Evolutionary conservation across 2,329 filamentous ascomycete genomes (phyloP).

Genomic region (Catunica adiposa): DNA sequence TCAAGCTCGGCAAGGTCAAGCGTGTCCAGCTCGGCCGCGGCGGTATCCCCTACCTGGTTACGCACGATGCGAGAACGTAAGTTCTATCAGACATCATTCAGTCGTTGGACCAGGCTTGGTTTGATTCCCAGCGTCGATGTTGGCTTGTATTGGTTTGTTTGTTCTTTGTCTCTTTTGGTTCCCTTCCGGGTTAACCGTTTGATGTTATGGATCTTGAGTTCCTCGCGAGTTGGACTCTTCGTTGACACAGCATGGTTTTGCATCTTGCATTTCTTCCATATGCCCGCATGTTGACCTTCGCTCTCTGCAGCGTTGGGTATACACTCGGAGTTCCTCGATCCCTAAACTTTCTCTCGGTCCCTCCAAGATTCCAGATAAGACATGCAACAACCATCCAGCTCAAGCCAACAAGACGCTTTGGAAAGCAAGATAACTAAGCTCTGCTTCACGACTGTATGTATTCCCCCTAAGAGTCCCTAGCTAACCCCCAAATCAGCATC

Average conservation of each 20-base stretch:
- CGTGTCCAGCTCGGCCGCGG: conserved; percentile 97
- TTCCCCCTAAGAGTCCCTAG: conserved; percentile 18
- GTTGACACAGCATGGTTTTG: neutral
- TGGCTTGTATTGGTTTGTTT: conserved; percentile 1
- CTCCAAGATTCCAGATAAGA: neutral
- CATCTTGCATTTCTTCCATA: conserved; percentile 1
- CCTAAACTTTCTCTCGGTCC: neutral
- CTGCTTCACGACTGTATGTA: conserved; percentile 34
- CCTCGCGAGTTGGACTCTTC: conserved; percentile 3
- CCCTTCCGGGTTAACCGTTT: neutral
- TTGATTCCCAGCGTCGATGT: conserved; percentile 30
- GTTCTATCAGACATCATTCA: conserved; percentile 97
- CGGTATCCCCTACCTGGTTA: conserved; percentile 99
- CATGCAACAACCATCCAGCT: neutral
- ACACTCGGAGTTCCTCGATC: conserved; percentile 26
- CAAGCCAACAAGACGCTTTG: neutral
- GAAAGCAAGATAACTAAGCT: neutral
- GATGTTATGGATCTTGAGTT: neutral
- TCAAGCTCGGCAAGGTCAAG: conserved; percentile 99
- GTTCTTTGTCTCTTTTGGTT: neutral
- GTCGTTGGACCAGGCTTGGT: conserved; percentile 99
- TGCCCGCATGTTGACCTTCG: neutral
- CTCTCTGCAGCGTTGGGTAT: conserved; percentile 10
- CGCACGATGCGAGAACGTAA: conserved; percentile 99
- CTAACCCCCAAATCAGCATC: conserved; percentile 52